These are phyloP conservation scores for Atkinsonella texensis DNA, from an alignment of 2,329 filamentous ascomycete genomes.

Conservation along the genomic window DNA sequence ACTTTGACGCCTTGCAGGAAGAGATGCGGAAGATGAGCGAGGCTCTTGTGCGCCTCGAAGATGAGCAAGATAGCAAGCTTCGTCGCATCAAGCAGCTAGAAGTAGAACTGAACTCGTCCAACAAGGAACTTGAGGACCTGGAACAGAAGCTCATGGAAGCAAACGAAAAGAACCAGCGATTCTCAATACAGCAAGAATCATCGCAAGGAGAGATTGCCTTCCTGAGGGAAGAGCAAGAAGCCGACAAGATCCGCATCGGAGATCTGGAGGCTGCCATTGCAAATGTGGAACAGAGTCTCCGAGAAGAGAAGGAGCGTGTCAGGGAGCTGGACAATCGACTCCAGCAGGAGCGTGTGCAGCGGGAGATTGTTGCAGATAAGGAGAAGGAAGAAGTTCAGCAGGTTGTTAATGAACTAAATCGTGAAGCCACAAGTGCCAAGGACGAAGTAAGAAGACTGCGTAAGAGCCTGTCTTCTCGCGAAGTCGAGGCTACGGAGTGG, in stretches of 20 bases:
- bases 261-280: constrained; percentile 78
- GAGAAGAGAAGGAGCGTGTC: constrained; percentile 70
- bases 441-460: constrained; percentile 75
- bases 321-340: constrained; percentile 65
- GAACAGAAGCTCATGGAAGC: constrained; percentile 76
- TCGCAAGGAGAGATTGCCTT: constrained; percentile 90
- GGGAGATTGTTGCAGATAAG: constrained; percentile 72
- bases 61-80: constrained; percentile 71
- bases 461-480: constrained; percentile 70
- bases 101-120: constrained; percentile 69
- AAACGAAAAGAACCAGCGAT: constrained; percentile 75
- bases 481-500: constrained; percentile 83
- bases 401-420: constrained; percentile 83
- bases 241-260: constrained; percentile 94
- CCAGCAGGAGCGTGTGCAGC: constrained; percentile 68
- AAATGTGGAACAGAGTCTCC: constrained; percentile 64
- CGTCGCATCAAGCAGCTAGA: constrained; percentile 74
- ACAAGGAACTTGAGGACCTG: constrained; percentile 74
- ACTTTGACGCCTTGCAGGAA: constrained; percentile 79
- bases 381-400: constrained; percentile 95
- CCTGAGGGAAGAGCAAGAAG: constrained; percentile 90
- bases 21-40: constrained; percentile 92
- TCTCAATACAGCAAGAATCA: constrained; percentile 86
- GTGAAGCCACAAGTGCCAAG: constrained; percentile 67
- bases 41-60: constrained; percentile 73